Evolutionary conservation across 768 basidiomycete species (phyloP).

Genomic region (Cystoderma amianthinum): DNA sequence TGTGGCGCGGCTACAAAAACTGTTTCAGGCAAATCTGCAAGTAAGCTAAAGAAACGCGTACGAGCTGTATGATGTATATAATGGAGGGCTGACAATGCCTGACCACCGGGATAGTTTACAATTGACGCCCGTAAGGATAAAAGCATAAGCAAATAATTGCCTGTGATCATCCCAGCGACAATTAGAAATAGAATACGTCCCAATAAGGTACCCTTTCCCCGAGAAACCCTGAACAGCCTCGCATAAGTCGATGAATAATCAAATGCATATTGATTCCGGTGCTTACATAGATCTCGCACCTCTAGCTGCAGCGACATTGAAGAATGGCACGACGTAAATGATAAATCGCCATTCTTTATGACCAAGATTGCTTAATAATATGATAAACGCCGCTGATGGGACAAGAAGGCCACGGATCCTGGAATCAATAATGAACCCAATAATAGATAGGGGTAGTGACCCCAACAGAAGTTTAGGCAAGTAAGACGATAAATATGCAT

Average conservation of each 20-base stretch:
- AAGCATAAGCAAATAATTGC: constrained; percentile 47
- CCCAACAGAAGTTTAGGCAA: constrained; percentile 77
- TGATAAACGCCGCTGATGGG: constrained; percentile 47
- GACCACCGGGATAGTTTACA: constrained; percentile 86
- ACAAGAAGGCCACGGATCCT: constrained; percentile 44
- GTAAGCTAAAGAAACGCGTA: constrained; percentile 3
- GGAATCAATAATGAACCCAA: constrained; percentile 43
- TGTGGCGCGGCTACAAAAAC: constrained; percentile 24
- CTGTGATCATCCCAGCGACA: constrained; percentile 37
- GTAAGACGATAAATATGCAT: constrained; percentile 56
- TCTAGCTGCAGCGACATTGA: constrained; percentile 76
- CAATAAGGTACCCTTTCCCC: constrained; percentile 39
- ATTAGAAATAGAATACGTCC: constrained; percentile 38
- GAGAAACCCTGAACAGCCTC: constrained; percentile 28
- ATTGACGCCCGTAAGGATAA: constrained; percentile 53
- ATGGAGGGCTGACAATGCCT: constrained; percentile 63
- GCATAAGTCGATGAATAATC: background rate
- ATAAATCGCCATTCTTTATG: constrained; percentile 99
- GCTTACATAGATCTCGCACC: constrained; percentile 61
- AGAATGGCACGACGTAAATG: constrained; percentile 74
- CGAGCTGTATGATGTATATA: constrained; percentile 23
- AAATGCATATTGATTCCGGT: no score
- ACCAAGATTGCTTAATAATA: constrained; percentile 63
- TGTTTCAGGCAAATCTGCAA: background rate
- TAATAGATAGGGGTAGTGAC: constrained; percentile 49